Percentiles rank a stretch among this genome's conserved stretches.
phyloP scores from a whole-genome alignment of 2,329 filamentous ascomycete species.

The Plenodomus biglobosus region DNA sequence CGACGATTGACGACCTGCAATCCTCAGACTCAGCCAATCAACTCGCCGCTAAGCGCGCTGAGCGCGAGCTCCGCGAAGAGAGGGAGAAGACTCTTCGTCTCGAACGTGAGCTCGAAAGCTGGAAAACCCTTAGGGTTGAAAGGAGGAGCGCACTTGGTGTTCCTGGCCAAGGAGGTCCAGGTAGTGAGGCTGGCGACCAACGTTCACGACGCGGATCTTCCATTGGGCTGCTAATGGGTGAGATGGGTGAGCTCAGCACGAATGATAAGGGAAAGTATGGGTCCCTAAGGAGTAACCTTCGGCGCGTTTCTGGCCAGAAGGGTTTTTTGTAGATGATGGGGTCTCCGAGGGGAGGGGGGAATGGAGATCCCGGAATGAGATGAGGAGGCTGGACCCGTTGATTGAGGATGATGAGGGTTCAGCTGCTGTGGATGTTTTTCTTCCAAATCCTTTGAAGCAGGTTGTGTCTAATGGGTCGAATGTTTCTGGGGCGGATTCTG shows the following conservation, averaged over 20 bases:
- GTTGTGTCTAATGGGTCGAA: constrained; percentile 7
- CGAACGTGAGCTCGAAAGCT: constrained; percentile 85
- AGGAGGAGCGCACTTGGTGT: constrained; percentile 45
- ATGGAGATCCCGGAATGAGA: constrained; percentile 34
- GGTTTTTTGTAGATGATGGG: constrained; percentile 53
- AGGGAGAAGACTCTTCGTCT: constrained; percentile 76
- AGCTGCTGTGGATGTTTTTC: constrained; percentile 15
- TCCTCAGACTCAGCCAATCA: constrained; percentile 80
- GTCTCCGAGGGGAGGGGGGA: constrained; percentile 32
- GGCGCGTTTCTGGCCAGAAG: constrained; percentile 51
- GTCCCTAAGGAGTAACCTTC: constrained; percentile 34
- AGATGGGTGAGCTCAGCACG: constrained; percentile 36
- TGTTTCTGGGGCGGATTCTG: constrained; percentile 12
- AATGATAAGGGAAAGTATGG: constrained; percentile 39
- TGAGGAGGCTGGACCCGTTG: constrained; percentile 30
- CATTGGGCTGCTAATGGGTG: constrained; percentile 44
- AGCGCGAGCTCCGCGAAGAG: constrained; percentile 88
- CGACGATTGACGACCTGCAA: constrained; percentile 92
- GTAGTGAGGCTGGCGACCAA: constrained; percentile 48
- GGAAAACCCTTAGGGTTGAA: constrained; percentile 72
- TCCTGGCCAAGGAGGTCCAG: constrained; percentile 25
- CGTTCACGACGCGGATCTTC: constrained; percentile 49
- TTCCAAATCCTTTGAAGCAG: not conserved
- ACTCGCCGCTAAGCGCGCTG: constrained; percentile 78
- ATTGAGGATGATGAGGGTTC: constrained; percentile 32